Evolutionary conservation across 192 early-diverging fungal species (phyloP).

Genomic region (Rhizophagus clarus): DNA sequence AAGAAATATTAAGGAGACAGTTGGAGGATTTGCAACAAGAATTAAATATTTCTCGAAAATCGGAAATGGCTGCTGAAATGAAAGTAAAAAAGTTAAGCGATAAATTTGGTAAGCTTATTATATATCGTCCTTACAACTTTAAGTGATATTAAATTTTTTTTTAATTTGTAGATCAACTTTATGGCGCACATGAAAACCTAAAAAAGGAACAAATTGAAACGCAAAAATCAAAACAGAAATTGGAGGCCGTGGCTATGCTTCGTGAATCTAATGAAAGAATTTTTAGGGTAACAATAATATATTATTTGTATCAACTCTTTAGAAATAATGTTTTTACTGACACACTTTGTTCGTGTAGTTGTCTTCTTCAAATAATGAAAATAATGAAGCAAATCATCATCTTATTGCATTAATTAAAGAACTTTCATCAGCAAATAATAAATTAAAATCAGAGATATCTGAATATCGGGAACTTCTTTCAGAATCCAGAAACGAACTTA

Average conservation of each 20-base stretch:
- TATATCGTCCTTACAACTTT: background rate
- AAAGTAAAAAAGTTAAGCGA: slow-evolving; percentile 44
- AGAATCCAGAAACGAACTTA: slow-evolving; percentile 50
- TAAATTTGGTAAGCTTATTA: slow-evolving; percentile 39
- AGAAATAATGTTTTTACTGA: background rate
- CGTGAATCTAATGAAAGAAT: slow-evolving; percentile 13
- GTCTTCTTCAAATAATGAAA: slow-evolving; percentile 14
- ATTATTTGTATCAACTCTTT: background rate
- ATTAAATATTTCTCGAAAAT: slow-evolving; percentile 36
- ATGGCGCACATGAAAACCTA: slow-evolving; percentile 36
- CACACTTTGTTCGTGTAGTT: background rate
- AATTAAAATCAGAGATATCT: slow-evolving; percentile 45
- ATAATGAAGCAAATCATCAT: slow-evolving; percentile 45
- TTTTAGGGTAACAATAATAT: background rate
- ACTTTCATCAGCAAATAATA: slow-evolving; percentile 56
- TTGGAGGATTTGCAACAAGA: slow-evolving; percentile 51
- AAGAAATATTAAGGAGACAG: slow-evolving; percentile 40
- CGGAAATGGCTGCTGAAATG: slow-evolving; percentile 41
- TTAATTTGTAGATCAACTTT: slow-evolving; percentile 38
- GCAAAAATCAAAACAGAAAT: slow-evolving; percentile 13
- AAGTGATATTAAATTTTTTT: background rate
- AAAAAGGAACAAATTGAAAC: slow-evolving; percentile 38
- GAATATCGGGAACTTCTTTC: slow-evolving; percentile 53
- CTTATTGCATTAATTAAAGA: slow-evolving; percentile 57
- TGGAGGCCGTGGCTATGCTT: slow-evolving; percentile 29